Conservation (phyloP, 495 filamentous ascomycete species). For the Talaromyces liani region DNA sequence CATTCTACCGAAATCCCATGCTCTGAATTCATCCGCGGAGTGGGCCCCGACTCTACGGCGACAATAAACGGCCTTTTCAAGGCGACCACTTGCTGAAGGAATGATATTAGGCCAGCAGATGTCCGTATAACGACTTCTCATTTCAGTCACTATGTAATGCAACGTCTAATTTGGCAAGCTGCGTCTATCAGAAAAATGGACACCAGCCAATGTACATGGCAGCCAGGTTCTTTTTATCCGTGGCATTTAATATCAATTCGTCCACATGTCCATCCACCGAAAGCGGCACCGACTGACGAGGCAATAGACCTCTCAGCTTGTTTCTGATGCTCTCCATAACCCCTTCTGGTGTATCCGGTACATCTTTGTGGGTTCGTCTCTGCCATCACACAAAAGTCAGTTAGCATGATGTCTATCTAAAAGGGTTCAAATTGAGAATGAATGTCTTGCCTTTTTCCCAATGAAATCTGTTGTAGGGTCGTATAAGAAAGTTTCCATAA, state of each 20-base stretch:
- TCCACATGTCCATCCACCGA: constrained; percentile 95
- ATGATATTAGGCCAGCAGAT: not conserved
- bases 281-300: constrained; percentile 79
- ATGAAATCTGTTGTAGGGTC: constrained; percentile 95
- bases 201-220: constrained; percentile 99
- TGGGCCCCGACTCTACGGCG: not conserved
- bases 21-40: not conserved
- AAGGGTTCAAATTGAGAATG: not conserved
- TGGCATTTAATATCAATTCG: constrained; percentile 79
- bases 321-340: constrained; percentile 83
- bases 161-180: not conserved
- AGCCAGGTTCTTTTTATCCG: constrained; percentile 64
- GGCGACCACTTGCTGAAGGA: not conserved
- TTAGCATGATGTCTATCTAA: constrained; percentile 16
- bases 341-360: constrained; percentile 79
- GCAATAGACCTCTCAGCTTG: constrained; percentile 78
- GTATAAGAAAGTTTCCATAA: constrained; percentile 92
- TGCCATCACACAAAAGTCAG: constrained; percentile 15
- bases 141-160: not conserved
- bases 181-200: constrained; percentile 63
- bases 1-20: not conserved
- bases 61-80: not conserved
- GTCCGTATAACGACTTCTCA: not conserved
- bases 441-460: constrained; percentile 51
- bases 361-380: constrained; percentile 50